phyloP scores from a whole-genome alignment of 768 basidiomycete genomes.

The Termitomyces sp. region DNA sequence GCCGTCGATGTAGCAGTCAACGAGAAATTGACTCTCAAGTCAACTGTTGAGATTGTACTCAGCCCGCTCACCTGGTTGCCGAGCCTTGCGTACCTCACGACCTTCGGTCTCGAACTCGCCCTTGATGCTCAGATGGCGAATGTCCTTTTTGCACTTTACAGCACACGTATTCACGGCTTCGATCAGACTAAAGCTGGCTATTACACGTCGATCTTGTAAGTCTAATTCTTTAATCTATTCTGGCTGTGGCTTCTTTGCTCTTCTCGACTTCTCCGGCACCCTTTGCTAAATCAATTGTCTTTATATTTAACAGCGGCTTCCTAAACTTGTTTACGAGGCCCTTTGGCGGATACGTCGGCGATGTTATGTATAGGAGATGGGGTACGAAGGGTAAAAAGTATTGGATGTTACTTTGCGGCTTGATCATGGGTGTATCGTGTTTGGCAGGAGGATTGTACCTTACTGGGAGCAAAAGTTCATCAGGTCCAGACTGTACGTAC shows the following conservation, averaged over 20 bases:
- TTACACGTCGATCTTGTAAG: slow-evolving; percentile 25
- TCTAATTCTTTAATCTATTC: not conserved
- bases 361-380: slow-evolving; percentile 34
- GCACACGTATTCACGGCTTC: slow-evolving; percentile 27
- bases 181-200: slow-evolving; percentile 50
- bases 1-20: slow-evolving; percentile 40
- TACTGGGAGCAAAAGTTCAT: slow-evolving; percentile 8
- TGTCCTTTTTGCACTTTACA: slow-evolving; percentile 34
- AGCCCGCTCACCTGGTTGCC: slow-evolving; percentile 52
- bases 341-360: slow-evolving; percentile 41
- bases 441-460: slow-evolving; percentile 43
- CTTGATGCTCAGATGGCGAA: slow-evolving; percentile 49
- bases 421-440: slow-evolving; percentile 36
- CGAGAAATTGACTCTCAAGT: slow-evolving; percentile 31
- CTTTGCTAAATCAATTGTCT: not conserved
- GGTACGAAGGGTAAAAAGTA: slow-evolving; percentile 45
- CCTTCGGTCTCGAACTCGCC: slow-evolving; percentile 54
- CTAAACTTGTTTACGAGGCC: slow-evolving; percentile 48
- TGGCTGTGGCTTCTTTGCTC: not conserved
- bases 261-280: not conserved
- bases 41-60: slow-evolving; percentile 25
- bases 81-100: slow-evolving; percentile 43
- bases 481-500: slow-evolving; percentile 29
- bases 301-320: slow-evolving; percentile 30
- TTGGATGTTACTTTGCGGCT: slow-evolving; percentile 34